Percentiles rank a stretch among this genome's conserved stretches.
These are phyloP conservation scores for Tetrapisispora fleetii DNA, from an alignment of 805 yeast genomes.

Conservation along the genomic window DNA sequence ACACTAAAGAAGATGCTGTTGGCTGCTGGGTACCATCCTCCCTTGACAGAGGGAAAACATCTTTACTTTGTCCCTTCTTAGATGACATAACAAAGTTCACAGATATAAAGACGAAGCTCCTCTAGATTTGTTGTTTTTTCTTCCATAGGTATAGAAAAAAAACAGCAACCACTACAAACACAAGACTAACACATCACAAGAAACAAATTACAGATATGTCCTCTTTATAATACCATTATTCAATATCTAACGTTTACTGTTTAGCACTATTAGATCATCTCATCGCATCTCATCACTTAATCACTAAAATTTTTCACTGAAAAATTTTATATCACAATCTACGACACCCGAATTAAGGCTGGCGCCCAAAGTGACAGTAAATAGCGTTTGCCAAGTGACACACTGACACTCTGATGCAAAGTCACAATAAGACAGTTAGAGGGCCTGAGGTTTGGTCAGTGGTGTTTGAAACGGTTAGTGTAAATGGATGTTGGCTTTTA, in stretches of 20 bases:
- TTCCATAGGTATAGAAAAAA: no score
- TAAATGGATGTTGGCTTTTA: no score
- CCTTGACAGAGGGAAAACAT: constrained; percentile 34
- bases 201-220: no score
- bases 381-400: background rate
- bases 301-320: background rate
- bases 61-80: constrained; percentile 42
- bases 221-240: background rate
- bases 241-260: background rate
- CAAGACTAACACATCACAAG: no score
- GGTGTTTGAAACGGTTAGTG: no score
- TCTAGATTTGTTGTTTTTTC: no score
- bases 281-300: constrained; percentile 4
- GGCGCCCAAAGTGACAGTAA: background rate
- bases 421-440: no score
- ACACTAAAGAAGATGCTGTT: constrained; percentile 28
- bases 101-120: no score
- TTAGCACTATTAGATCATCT: background rate
- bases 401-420: background rate
- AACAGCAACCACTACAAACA: background rate
- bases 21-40: constrained; percentile 34
- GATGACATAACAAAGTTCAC: background rate
- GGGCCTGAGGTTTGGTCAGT: no score
- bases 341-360: background rate
- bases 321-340: background rate